Evolutionary conservation across 73 alveolate genomes (phyloP), one percentile per base, ranked within the genome.

Genomic region (Paramecium sonneborni): DNA sequence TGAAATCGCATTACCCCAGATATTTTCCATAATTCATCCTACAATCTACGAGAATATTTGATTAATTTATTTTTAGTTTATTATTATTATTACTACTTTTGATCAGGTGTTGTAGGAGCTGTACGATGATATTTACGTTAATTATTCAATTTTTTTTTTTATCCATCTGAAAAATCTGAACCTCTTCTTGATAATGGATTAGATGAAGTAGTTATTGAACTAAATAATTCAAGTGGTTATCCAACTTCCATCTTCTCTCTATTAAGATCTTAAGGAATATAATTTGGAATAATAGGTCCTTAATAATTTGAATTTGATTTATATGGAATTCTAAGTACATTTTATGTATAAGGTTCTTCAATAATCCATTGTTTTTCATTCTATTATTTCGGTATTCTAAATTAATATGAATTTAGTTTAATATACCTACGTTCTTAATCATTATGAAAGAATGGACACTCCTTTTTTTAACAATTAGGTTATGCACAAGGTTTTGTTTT

Each of bases 401-500:
- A 62, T 14, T 21, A 9, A 32, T 11, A 30, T 0, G 12, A 20
- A 3, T 12, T 11, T 28, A 56, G 35, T n/a, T n/a, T n/a, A 11
- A 52, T 15, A 34, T 86, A 86, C 93, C 96, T 88, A 35, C 74
- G 76, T 24, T 93, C 96, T 39, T 68, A 30, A 26, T 18, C 74
- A 24, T 41, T 24, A 44, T 93, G 96, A 48, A 44, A 93, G 67
- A 72, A 70, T 5, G 96, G 93, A 57, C 96, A 93, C 70, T 93
- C 92, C 67, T 41, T 34, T 69, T 92, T 74, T 48, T 95, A 93
- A 10, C 92, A 34, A 12, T 72, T 92, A 14, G 95, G 95, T 12
- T 48, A 91, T 69, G 92, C 68, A 68, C 99, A 96, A 9, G 96
- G 95, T 88, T 92, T 96, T 34, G 94, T 76, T 84, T 96, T 96